A percentile compares a stretch with the other conserved stretches of the same genome.
phyloP scores from a whole-genome alignment of 169 alveolate species.

The Plasmodium gonderi region DNA sequence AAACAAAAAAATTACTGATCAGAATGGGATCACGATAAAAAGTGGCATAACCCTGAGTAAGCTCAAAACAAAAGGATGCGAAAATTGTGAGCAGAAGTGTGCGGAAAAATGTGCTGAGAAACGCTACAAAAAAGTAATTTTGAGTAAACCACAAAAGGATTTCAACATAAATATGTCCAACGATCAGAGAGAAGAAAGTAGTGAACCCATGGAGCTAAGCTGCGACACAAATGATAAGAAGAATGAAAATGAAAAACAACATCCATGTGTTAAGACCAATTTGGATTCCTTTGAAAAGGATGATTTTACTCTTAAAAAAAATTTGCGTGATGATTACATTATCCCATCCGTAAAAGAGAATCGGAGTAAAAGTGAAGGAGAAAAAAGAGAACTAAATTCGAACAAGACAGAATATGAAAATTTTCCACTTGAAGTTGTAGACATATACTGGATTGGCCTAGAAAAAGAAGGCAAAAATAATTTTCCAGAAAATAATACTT shows the following conservation, averaged over 20 bases:
- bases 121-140: neutral
- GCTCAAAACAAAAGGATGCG: neutral
- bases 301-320: neutral
- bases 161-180: neutral
- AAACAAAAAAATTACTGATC: neutral
- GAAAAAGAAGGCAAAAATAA: constrained; percentile 41
- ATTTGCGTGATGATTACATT: neutral
- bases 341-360: neutral
- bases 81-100: neutral
- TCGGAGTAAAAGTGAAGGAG: neutral
- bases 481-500: neutral
- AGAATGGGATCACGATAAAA: neutral
- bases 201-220: neutral
- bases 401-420: constrained; percentile 16
- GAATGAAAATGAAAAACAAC: neutral
- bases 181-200: neutral
- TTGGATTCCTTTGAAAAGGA: neutral
- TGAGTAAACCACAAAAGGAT: neutral
- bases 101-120: no score
- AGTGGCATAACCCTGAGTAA: neutral
- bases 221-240: neutral
- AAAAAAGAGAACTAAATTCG: neutral
- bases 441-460: constrained; percentile 40
- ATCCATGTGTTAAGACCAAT: neutral
- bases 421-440: constrained; percentile 23